Evolutionary conservation across 2,329 filamentous ascomycete species (phyloP), one percentile per base, ranked within the genome.

Genomic region (Nannizziopsis arthrosporioides): DNA sequence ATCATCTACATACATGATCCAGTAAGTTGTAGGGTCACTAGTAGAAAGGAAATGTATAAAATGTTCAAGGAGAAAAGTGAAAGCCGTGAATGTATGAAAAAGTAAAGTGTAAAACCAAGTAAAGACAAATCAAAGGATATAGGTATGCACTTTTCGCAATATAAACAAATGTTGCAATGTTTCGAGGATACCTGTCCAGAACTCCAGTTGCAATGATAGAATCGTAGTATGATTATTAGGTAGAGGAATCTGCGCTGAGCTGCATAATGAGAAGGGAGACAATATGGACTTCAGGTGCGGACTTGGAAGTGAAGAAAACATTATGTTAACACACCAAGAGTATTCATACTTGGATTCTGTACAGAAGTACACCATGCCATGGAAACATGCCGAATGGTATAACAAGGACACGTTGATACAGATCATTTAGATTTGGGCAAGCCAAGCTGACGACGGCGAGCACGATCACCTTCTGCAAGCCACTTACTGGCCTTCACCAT

Each of bases 401-500:
- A 17, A 31, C 2, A 17, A 8, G 10, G 11, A 1, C 30, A 14
- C 17, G 17, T 2, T 44, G 18, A 14, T 14, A 2, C 12, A 5
- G 15, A 14, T 57, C 62, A 62, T 47, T 59, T 56, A 51, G 53
- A 55, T 57, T 57, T 57, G 14, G 55, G 53, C 19, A 58, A 54
- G 36, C 79, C 51, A 65, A 59, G 67, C 18, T 68, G 71, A 56
- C 65, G 76, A 59, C 87, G 77, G 52, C 75, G 72, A 58, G 78
- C 74, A 32, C 84, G 67, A 59, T 98, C 92, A n/a, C 88, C 88
- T 68, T 96, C 89, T 0, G 87, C 92, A 35, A 98, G 74, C 82
- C 86, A 93, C 61, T 80, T 81, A 68, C 87, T 89, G 5, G 92
- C 92, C 68, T 95, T 94, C 61, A 94, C 78, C 58, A 98, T 76